Conservation (phyloP, 2,329 filamentous ascomycete genomes). For the Didymella pinodella region DNA sequence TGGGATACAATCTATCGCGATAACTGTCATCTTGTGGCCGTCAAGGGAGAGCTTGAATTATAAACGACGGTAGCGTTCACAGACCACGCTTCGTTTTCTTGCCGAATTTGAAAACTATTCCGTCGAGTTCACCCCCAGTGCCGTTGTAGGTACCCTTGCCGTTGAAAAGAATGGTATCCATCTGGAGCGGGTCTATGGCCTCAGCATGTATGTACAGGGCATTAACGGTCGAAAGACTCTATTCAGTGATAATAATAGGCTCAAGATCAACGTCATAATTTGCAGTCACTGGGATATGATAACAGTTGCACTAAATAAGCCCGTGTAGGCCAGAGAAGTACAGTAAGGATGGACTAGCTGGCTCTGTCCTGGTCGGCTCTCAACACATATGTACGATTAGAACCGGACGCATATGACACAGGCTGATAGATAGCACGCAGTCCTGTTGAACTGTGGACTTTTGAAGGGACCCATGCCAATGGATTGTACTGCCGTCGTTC, state of each 20-base stretch:
- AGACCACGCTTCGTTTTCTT: not conserved
- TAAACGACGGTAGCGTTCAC: not conserved
- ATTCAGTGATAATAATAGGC: not conserved
- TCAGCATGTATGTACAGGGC: not conserved
- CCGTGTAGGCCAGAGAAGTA: not conserved
- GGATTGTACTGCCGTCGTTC: not conserved
- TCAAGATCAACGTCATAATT: not conserved
- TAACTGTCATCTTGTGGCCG: not conserved
- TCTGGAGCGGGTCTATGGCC: not conserved
- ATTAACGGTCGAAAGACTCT: not conserved
- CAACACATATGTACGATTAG: not conserved
- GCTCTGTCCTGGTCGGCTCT: not conserved
- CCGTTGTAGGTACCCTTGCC: not conserved
- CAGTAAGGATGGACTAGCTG: not conserved
- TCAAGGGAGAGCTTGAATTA: not conserved
- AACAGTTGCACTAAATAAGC: not conserved
- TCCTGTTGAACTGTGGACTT: not conserved
- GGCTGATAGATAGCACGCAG: not conserved
- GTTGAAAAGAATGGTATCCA: not conserved
- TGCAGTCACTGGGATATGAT: not conserved
- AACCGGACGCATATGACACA: not conserved
- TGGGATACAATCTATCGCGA: not conserved
- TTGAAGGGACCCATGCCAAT: not conserved
- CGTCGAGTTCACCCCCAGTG: not conserved
- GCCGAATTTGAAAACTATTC: not conserved